Evolutionary conservation across 2,329 filamentous ascomycete genomes (phyloP).

Genomic region (Colletotrichum tropicale): DNA sequence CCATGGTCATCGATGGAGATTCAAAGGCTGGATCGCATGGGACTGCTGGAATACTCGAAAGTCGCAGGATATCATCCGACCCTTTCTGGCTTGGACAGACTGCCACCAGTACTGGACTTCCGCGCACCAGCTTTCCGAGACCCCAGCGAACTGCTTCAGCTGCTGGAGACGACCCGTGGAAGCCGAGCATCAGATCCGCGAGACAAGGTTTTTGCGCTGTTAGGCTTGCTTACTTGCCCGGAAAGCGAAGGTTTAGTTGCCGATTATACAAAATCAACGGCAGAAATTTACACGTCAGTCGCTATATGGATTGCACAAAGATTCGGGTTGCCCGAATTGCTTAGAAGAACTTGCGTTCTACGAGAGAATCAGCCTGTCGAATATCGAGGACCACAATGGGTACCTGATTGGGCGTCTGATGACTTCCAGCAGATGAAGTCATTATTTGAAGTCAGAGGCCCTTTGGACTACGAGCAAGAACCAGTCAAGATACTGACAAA

Average conservation of each 20-base stretch:
- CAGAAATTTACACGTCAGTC: not conserved
- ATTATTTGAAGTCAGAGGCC: too few species aligned
- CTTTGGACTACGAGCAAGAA: too few species aligned
- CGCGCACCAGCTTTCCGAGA: not conserved
- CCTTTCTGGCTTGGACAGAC: not conserved
- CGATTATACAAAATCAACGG: slow-evolving; percentile 21
- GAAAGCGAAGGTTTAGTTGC: slow-evolving; percentile 7
- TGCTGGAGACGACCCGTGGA: not conserved
- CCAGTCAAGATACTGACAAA: too few species aligned
- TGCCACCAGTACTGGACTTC: not conserved
- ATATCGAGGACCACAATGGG: fast-evolving
- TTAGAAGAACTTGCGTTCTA: not conserved
- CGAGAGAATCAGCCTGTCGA: fast-evolving
- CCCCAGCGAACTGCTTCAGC: not conserved
- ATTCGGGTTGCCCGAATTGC: not conserved
- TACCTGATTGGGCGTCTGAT: not conserved
- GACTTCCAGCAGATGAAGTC: not conserved
- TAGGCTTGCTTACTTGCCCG: slow-evolving; percentile 25
- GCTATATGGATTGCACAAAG: not conserved
- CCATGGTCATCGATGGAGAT: not conserved
- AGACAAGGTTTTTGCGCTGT: slow-evolving; percentile 29
- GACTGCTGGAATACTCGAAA: fast-evolving
- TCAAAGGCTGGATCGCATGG: fast-evolving
- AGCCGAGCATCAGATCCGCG: slow-evolving; percentile 23
- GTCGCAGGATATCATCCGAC: not conserved